phyloP scores from a whole-genome alignment of 139 green algal genomes.

The Trebouxia sp. region DNA sequence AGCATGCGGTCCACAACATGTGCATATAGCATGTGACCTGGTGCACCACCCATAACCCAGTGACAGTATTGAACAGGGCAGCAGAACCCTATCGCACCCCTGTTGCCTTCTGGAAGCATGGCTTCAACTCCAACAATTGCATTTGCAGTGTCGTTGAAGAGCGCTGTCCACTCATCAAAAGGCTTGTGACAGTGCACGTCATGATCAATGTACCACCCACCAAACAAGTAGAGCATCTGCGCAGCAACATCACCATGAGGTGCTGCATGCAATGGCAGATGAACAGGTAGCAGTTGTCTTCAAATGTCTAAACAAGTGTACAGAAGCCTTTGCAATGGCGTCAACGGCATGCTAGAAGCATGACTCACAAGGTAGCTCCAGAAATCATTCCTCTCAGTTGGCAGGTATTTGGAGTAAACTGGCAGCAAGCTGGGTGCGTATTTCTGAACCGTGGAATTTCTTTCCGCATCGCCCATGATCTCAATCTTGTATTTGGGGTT shows the following conservation, averaged over 20 bases:
- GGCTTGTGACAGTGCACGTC: not conserved
- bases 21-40: not conserved
- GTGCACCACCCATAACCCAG: slow-evolving; percentile 12
- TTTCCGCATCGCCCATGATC: slow-evolving; percentile 14
- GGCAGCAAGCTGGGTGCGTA: not conserved
- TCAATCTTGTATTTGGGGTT: not conserved
- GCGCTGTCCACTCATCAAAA: not conserved
- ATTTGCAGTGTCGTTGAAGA: slow-evolving; percentile 11
- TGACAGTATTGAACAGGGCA: slow-evolving; percentile 20
- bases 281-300: no score
- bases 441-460: not conserved
- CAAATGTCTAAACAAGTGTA: not conserved
- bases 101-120: not conserved
- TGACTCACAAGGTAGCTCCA: slow-evolving; percentile 7
- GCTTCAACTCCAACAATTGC: slow-evolving; percentile 18
- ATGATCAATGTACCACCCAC: slow-evolving; percentile 16
- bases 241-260: not conserved
- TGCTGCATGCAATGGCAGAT: not conserved
- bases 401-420: not conserved
- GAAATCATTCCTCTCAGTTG: slow-evolving; percentile 17
- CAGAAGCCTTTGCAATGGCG: not conserved
- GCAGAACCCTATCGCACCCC: not conserved
- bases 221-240: slow-evolving; percentile 19
- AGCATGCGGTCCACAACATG: slow-evolving; percentile 18
- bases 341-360: not conserved